phyloP scores from a whole-genome alignment of 495 filamentous ascomycete genomes.

The Extremus antarcticus region DNA sequence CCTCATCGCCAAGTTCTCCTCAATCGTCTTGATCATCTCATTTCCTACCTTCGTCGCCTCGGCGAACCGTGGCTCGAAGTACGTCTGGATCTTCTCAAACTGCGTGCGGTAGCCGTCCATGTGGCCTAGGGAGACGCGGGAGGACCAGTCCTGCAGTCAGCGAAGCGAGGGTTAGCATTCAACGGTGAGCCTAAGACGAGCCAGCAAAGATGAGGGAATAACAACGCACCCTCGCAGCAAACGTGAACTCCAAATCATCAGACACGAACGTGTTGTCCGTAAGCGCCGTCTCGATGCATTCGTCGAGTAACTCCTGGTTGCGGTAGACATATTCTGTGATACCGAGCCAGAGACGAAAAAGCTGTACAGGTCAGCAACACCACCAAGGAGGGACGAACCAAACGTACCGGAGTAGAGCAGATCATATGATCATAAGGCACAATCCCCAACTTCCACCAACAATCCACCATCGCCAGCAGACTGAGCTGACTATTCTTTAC shows the following conservation, averaged over 20 bases:
- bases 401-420: constrained; percentile 77
- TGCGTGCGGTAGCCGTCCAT: constrained; percentile 83
- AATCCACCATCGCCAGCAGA: constrained; percentile 97
- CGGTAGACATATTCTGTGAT: constrained; percentile 96
- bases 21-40: constrained; percentile 91
- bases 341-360: constrained; percentile 96
- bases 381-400: not conserved
- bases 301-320: constrained; percentile 70
- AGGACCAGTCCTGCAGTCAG: constrained; percentile 64
- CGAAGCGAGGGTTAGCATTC: constrained; percentile 3
- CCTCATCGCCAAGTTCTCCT: constrained; percentile 49
- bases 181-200: not conserved
- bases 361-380: constrained; percentile 30
- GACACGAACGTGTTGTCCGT: constrained; percentile 77
- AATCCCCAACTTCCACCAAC: constrained; percentile 86
- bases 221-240: constrained; percentile 64
- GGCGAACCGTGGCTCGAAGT: constrained; percentile 80
- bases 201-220: not conserved
- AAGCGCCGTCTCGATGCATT: constrained; percentile 72
- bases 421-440: constrained; percentile 99
- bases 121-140: constrained; percentile 79
- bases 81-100: constrained; percentile 76
- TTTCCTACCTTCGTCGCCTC: constrained; percentile 81
- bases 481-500: constrained; percentile 85
- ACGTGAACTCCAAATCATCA: constrained; percentile 94